These are phyloP conservation scores for Cochlearia excelsa DNA, from an alignment of 345 rosid genomes.

Conservation along the genomic window DNA sequence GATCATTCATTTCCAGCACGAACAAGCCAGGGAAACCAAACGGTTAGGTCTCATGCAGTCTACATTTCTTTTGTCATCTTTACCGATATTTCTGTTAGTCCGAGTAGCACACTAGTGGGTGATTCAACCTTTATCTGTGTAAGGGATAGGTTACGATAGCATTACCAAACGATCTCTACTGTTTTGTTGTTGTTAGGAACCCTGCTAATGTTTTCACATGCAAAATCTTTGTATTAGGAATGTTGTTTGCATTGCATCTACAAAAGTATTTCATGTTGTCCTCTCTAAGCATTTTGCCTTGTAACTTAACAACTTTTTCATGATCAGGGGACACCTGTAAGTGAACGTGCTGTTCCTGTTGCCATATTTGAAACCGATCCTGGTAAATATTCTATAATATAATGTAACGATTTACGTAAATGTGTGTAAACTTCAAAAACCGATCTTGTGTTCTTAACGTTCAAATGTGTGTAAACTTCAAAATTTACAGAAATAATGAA, in stretches of 20 bases:
- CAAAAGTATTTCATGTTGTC: conserved; percentile 2
- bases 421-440: conserved; percentile 23
- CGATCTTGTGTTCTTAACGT: conserved; percentile 20
- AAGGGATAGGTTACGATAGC: background rate
- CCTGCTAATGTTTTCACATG: conserved; percentile 13
- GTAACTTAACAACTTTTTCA: conserved; percentile 27
- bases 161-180: conserved; percentile 1
- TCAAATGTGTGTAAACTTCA: conserved; percentile 28
- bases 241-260: conserved; percentile 15
- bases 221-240: conserved; percentile 6
- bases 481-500: conserved; percentile 62
- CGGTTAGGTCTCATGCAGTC: conserved; percentile 18
- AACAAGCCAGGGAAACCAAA: background rate
- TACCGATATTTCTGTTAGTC: conserved; percentile 12
- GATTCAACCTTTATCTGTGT: background rate
- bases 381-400: conserved; percentile 46
- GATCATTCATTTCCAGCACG: conserved; percentile 9
- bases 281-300: conserved; percentile 14
- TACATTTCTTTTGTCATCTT: conserved; percentile 2
- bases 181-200: conserved; percentile 19
- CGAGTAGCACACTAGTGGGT: conserved; percentile 9
- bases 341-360: conserved; percentile 99
- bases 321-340: conserved; percentile 89
- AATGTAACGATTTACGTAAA: conserved; percentile 25
- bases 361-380: conserved; percentile 87